These are phyloP conservation scores for Senecio squalidus DNA, from an alignment of 140 eudicot genomes.

Conservation along the genomic window DNA sequence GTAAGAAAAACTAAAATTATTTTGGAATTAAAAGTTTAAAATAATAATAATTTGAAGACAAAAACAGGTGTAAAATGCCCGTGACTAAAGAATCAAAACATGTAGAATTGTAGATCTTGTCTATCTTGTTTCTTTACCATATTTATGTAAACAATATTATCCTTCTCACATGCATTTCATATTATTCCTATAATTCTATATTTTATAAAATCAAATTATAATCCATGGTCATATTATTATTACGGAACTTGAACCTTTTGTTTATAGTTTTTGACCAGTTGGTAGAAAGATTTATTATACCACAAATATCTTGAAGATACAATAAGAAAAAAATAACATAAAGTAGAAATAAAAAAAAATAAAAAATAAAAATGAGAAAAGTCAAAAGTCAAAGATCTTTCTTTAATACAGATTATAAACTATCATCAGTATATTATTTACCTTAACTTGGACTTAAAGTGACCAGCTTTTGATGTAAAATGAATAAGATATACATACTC, in stretches of 20 bases:
- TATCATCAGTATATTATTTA: slow-evolving; percentile 32
- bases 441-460: slow-evolving; percentile 29
- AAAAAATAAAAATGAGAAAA: background rate
- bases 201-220: too few relatives aligned
- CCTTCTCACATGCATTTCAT: slow-evolving; percentile 16
- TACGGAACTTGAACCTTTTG: background rate
- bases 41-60: background rate
- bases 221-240: too few relatives aligned
- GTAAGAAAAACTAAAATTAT: background rate
- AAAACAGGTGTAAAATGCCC: background rate
- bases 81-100: slow-evolving; percentile 23
- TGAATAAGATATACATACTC: slow-evolving; percentile 18
- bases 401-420: slow-evolving; percentile 25
- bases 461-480: slow-evolving; percentile 24
- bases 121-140: background rate
- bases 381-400: slow-evolving; percentile 18
- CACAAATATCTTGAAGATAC: background rate
- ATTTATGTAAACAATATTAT: slow-evolving; percentile 2
- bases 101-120: slow-evolving; percentile 22
- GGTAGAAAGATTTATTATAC: background rate
- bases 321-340: background rate
- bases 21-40: background rate
- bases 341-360: background rate
- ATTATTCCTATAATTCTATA: background rate
- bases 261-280: background rate